Evolutionary conservation across 2,329 filamentous ascomycete genomes (phyloP).

Genomic region (Purpureocillium takamizusanense): DNA sequence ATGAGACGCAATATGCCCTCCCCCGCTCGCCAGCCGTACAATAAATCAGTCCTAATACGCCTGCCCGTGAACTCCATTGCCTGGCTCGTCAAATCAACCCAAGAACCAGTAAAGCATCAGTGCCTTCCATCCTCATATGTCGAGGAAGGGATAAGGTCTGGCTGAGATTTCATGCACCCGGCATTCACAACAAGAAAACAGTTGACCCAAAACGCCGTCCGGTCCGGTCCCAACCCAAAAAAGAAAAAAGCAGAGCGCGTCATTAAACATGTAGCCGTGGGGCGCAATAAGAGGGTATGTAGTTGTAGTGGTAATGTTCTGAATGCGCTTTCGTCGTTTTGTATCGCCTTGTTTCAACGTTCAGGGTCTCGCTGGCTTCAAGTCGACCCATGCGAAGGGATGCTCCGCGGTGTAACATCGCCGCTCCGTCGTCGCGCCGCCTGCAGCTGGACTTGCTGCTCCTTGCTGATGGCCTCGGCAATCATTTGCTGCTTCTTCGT

Average conservation of each 20-base stretch:
- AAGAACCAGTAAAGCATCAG: too few species aligned
- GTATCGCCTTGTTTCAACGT: not conserved
- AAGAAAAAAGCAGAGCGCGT: not conserved
- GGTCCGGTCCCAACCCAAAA: not conserved
- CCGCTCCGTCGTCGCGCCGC: conserved; percentile 42
- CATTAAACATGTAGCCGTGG: conserved; percentile 2
- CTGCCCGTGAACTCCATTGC: too few species aligned
- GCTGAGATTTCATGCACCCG: not conserved
- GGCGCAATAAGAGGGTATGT: conserved; percentile 2
- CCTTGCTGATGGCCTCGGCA: conserved; percentile 43
- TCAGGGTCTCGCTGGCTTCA: conserved; percentile 8
- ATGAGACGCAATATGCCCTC: too few species aligned
- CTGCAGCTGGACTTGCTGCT: conserved; percentile 33
- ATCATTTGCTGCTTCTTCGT: conserved; percentile 55
- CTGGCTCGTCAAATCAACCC: too few species aligned
- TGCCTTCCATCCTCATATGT: too few species aligned
- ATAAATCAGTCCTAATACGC: too few species aligned
- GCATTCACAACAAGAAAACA: not conserved
- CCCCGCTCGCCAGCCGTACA: too few species aligned
- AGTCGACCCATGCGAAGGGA: conserved; percentile 36
- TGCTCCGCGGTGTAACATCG: conserved; percentile 45
- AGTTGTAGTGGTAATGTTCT: not conserved
- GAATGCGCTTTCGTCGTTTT: not conserved
- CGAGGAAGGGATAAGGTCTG: not conserved
- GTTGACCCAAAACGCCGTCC: not conserved